phyloP scores from a whole-genome alignment of 1,284 basidiomycete genomes.

The Coniophora puteana region DNA sequence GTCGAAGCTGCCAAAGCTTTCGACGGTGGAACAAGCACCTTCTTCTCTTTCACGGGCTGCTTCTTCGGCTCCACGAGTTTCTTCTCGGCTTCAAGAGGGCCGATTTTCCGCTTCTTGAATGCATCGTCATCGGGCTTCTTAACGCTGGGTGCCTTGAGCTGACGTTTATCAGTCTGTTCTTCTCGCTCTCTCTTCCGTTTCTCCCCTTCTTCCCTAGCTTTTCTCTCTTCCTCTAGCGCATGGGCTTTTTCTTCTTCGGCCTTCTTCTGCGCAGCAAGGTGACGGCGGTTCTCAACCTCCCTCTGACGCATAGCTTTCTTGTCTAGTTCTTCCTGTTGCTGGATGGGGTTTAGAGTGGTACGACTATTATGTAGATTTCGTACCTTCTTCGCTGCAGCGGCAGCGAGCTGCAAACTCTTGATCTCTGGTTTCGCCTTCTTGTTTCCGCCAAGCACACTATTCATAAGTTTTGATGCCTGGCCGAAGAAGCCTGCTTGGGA shows the following conservation, averaged over 20 bases:
- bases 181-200: constrained; percentile 72
- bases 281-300: constrained; percentile 77
- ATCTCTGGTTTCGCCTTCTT: constrained; percentile 73
- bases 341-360: background rate
- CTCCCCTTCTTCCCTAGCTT: constrained; percentile 65
- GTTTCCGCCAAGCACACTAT: constrained; percentile 56
- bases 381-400: constrained; percentile 78
- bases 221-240: constrained; percentile 63
- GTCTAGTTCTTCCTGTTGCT: constrained; percentile 87
- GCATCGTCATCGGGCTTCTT: constrained; percentile 71
- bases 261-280: constrained; percentile 69
- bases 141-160: constrained; percentile 32
- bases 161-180: constrained; percentile 65
- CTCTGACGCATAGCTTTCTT: constrained; percentile 72
- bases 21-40: constrained; percentile 22
- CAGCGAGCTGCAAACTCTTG: constrained; percentile 82
- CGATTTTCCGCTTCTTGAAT: constrained; percentile 66
- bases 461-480: constrained; percentile 63
- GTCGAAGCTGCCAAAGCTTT: constrained; percentile 31
- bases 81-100: constrained; percentile 51
- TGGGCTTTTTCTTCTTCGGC: constrained; percentile 73
- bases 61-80: constrained; percentile 59
- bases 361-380: too few relatives aligned
- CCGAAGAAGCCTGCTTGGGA: constrained; percentile 59
- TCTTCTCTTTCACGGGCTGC: constrained; percentile 43